A percentile compares a stretch with the other conserved stretches of the same genome.
Evolutionary conservation across 768 basidiomycete genomes (phyloP).

Genomic region (Lactarius sp.): DNA sequence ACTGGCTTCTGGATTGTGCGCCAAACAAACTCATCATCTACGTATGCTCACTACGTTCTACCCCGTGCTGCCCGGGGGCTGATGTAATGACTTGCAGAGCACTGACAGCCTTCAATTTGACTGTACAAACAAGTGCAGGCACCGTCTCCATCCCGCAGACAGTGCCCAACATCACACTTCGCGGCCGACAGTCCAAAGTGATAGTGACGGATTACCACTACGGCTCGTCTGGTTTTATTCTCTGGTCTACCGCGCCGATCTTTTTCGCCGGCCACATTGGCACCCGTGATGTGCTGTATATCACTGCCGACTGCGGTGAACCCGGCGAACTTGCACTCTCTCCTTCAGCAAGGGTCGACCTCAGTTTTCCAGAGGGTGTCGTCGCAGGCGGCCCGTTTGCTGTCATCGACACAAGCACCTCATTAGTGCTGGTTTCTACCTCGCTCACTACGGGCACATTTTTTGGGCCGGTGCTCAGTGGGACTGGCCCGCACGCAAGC

Average conservation of each 20-base stretch:
- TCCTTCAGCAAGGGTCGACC: conserved; percentile 17
- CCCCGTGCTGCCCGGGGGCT: not conserved
- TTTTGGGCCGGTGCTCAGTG: conserved; percentile 63
- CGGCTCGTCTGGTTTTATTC: conserved; percentile 49
- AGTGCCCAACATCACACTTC: conserved; percentile 49
- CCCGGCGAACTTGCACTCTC: conserved; percentile 34
- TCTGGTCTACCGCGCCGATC: conserved; percentile 71
- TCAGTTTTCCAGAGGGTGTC: conserved; percentile 51
- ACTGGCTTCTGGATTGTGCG: conserved; percentile 68
- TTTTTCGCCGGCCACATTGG: conserved; percentile 56
- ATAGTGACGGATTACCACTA: conserved; percentile 69
- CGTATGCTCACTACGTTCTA: conserved; percentile 38
- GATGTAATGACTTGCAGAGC: conserved; percentile 32
- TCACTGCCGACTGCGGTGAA: conserved; percentile 36
- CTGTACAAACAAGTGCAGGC: conserved; percentile 49
- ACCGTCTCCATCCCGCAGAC: conserved; percentile 52
- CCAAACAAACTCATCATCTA: conserved; percentile 62
- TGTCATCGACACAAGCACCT: conserved; percentile 59
- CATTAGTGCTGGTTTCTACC: conserved; percentile 67
- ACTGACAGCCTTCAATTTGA: conserved; percentile 53
- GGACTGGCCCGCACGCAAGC: conserved; percentile 43
- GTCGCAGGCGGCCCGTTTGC: conserved; percentile 50
- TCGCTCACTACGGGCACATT: conserved; percentile 61
- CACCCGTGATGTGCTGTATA: conserved; percentile 38
- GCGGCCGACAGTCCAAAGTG: conserved; percentile 70